Evolutionary conservation across 2,329 filamentous ascomycete species (phyloP).

Genomic region (Apiospora malaysiana): DNA sequence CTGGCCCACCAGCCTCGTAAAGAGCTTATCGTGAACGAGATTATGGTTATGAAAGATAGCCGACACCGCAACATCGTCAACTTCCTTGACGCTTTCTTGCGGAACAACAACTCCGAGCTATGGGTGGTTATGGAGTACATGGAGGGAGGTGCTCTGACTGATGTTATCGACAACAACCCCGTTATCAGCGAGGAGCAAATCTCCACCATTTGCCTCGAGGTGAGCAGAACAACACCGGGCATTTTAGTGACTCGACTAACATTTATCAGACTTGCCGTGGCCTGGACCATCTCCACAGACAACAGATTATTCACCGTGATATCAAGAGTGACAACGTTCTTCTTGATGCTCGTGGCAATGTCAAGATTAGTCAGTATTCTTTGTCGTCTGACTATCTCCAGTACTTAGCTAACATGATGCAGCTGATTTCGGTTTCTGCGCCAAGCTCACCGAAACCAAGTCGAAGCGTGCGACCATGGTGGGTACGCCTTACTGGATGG

Average conservation of each 20-base stretch:
- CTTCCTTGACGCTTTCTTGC: constrained; percentile 94
- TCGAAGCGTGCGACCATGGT: constrained; percentile 99
- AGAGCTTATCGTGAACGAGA: constrained; percentile 98
- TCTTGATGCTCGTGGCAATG: constrained; percentile 89
- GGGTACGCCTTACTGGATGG: constrained; percentile 99
- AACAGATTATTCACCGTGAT: constrained; percentile 98
- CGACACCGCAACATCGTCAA: constrained; percentile 99
- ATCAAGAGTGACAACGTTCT: constrained; percentile 99
- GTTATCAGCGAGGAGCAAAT: constrained; percentile 97
- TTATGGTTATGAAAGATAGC: constrained; percentile 99
- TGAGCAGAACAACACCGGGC: constrained; percentile 48
- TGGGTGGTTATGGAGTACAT: constrained; percentile 99
- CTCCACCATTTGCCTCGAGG: constrained; percentile 95
- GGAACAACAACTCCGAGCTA: constrained; percentile 92
- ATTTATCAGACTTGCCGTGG: constrained; percentile 84
- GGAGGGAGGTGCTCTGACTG: constrained; percentile 96
- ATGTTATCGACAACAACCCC: constrained; percentile 98
- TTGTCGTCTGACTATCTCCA: no score
- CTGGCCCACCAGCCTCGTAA: constrained; percentile 95
- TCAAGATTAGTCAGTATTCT: constrained; percentile 86
- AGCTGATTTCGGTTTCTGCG: constrained; percentile 99
- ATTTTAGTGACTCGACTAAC: background rate
- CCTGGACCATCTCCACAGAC: constrained; percentile 89
- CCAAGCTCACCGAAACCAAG: constrained; percentile 96
- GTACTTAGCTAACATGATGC: constrained; percentile 21